Percentiles rank a stretch among this genome's conserved stretches.
phyloP scores from a whole-genome alignment of 768 basidiomycete species.

The Cyathus striatus region DNA sequence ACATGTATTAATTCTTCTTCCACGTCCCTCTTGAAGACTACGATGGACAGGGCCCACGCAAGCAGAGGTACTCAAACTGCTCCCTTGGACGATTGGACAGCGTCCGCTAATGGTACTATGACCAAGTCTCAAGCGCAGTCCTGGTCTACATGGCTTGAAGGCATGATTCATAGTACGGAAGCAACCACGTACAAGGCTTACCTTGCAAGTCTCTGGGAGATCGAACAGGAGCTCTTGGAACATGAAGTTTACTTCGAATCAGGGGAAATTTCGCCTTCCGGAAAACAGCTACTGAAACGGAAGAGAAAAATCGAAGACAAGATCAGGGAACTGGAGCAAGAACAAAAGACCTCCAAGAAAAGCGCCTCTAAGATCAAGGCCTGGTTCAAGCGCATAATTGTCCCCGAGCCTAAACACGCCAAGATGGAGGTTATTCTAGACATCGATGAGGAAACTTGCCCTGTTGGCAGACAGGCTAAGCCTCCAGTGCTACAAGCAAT shows the following conservation, averaged over 20 bases:
- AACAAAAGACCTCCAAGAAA: constrained; percentile 18
- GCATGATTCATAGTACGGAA: constrained; percentile 25
- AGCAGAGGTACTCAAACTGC: constrained; percentile 22
- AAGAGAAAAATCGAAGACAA: constrained; percentile 33
- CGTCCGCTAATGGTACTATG: constrained; percentile 4
- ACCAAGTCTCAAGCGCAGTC: constrained; percentile 1
- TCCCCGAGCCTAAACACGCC: constrained; percentile 14
- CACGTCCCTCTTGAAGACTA: constrained; percentile 10
- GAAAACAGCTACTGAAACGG: constrained; percentile 37
- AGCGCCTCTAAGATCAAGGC: constrained; percentile 50
- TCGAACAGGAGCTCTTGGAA: constrained; percentile 21
- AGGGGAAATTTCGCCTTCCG: constrained; percentile 14
- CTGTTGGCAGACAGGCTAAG: constrained; percentile 35
- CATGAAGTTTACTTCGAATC: constrained; percentile 13
- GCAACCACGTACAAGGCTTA: constrained; percentile 26
- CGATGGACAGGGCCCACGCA: neutral
- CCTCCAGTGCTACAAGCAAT: constrained; percentile 5
- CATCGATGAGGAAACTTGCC: constrained; percentile 31
- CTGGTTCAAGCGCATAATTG: constrained; percentile 61
- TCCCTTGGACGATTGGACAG: constrained; percentile 11
- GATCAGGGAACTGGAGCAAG: constrained; percentile 19
- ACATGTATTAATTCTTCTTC: neutral
- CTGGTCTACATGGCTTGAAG: constrained; percentile 38
- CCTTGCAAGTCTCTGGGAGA: constrained; percentile 18
- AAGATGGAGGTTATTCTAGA: constrained; percentile 35